Percentiles rank a stretch among this genome's conserved stretches.
These are phyloP conservation scores for Gossypium anomalum DNA, from an alignment of 345 rosid genomes.

Conservation along the genomic window DNA sequence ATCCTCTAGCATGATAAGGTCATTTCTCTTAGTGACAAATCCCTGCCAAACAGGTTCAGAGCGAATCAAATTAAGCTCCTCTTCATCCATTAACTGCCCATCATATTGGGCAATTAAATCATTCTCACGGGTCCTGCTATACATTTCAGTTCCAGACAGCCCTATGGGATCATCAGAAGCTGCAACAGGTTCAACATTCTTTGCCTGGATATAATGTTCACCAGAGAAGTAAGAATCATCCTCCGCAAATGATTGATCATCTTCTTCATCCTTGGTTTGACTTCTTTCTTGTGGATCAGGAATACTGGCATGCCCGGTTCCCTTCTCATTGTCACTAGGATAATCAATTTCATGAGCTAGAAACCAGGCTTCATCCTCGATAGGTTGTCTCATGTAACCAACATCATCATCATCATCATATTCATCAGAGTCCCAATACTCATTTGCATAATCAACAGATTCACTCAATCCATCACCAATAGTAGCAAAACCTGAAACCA, in stretches of 20 bases:
- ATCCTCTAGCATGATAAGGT: constrained; percentile 55
- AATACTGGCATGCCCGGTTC: constrained; percentile 68
- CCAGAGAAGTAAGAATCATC: constrained; percentile 97
- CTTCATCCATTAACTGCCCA: constrained; percentile 84
- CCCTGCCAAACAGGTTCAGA: constrained; percentile 96
- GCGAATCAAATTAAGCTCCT: constrained; percentile 71
- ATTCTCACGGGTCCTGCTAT: constrained; percentile 50
- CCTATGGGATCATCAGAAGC: constrained; percentile 77
- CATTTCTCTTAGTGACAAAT: constrained; percentile 83
- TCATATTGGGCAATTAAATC: constrained; percentile 71
- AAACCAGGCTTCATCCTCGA: constrained; percentile 98
- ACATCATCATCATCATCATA: constrained; percentile 97
- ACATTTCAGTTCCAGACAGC: constrained; percentile 60
- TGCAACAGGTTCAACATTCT: constrained; percentile 53
- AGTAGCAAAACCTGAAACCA: constrained; percentile 98
- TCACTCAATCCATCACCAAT: constrained; percentile 94
- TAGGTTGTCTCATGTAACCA: constrained; percentile 96
- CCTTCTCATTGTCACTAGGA: constrained; percentile 98
- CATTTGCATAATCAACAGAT: constrained; percentile 83
- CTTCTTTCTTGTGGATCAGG: constrained; percentile 79
- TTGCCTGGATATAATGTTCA: constrained; percentile 65
- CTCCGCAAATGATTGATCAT: constrained; percentile 86
- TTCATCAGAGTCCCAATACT: constrained; percentile 99
- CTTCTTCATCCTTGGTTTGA: constrained; percentile 77
- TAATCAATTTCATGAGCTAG: constrained; percentile 98